Evolutionary conservation across 208 protist genomes (phyloP).

Genomic region (Novymonas esmeraldas): DNA sequence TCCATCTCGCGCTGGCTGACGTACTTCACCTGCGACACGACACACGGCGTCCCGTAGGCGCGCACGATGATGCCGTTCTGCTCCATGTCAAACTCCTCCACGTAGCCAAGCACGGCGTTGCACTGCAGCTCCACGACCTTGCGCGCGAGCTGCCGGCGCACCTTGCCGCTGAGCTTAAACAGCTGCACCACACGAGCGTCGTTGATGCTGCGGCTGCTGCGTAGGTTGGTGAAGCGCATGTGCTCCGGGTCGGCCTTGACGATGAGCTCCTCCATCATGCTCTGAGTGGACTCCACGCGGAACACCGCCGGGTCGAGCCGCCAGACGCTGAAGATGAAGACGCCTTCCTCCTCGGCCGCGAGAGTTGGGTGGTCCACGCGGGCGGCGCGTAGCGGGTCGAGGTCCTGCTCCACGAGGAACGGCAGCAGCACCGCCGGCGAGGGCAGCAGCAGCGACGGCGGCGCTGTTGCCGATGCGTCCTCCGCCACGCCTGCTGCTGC

Average conservation of each 20-base stretch:
- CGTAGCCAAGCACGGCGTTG: slow-evolving; percentile 91
- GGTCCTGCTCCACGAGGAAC: slow-evolving; percentile 33
- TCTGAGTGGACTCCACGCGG: slow-evolving; percentile 77
- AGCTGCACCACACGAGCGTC: slow-evolving; percentile 86
- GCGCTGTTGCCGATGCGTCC: background rate
- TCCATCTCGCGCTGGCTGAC: slow-evolving; percentile 50
- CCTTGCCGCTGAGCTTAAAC: slow-evolving; percentile 91
- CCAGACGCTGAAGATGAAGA: slow-evolving; percentile 85
- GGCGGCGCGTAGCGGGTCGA: slow-evolving; percentile 55
- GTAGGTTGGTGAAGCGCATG: slow-evolving; percentile 85
- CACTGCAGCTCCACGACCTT: slow-evolving; percentile 91
- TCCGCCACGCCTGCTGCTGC: background rate
- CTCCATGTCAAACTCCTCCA: slow-evolving; percentile 91
- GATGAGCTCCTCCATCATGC: slow-evolving; percentile 92
- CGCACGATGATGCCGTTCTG: slow-evolving; percentile 88
- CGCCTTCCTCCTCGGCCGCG: slow-evolving; percentile 79
- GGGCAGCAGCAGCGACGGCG: slow-evolving; percentile 11
- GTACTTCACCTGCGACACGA: slow-evolving; percentile 75
- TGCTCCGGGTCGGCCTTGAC: slow-evolving; percentile 91
- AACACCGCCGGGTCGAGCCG: slow-evolving; percentile 87
- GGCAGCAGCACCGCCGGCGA: slow-evolving; percentile 19
- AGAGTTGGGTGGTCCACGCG: slow-evolving; percentile 81
- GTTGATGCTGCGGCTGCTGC: slow-evolving; percentile 78
- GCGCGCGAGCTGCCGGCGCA: slow-evolving; percentile 86
- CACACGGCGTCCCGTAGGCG: slow-evolving; percentile 90